Evolutionary conservation across 1,284 basidiomycete genomes (phyloP).

Genomic region (Boletus semigastroideus): DNA sequence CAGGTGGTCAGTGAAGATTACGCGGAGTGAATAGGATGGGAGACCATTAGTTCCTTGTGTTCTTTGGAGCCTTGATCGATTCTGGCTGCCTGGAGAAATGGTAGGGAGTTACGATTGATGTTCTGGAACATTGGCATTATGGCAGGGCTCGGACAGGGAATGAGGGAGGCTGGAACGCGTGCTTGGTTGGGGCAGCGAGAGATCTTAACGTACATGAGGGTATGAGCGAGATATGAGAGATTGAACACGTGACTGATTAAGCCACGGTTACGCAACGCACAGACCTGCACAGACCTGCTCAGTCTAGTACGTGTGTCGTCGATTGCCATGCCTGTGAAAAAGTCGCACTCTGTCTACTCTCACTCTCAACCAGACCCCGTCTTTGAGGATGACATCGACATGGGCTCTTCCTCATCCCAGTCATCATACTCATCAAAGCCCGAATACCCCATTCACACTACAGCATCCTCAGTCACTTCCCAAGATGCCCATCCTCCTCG

Average conservation of each 20-base stretch:
- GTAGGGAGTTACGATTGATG: not conserved
- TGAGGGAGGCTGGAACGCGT: not conserved
- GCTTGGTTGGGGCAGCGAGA: too few relatives aligned
- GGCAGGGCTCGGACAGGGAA: conserved; percentile 9
- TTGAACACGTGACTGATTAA: too few relatives aligned
- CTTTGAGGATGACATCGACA: conserved; percentile 34
- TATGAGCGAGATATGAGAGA: too few relatives aligned
- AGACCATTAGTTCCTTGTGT: conserved; percentile 14
- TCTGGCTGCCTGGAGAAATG: conserved; percentile 8
- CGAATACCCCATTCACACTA: conserved; percentile 12
- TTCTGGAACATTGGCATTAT: not conserved
- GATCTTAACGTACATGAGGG: too few relatives aligned
- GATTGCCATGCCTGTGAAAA: conserved; percentile 26
- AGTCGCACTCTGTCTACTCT: conserved; percentile 18
- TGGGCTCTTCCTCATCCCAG: conserved; percentile 18
- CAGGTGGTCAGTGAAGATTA: not conserved
- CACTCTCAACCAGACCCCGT: conserved; percentile 24
- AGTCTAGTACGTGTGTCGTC: too few relatives aligned
- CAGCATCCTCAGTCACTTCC: conserved; percentile 12
- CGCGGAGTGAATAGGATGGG: not conserved
- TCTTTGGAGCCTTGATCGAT: conserved; percentile 8
- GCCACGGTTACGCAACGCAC: too few relatives aligned
- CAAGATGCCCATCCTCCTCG: conserved; percentile 9
- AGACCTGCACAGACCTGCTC: too few relatives aligned
- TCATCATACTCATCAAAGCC: conserved; percentile 6